These are phyloP conservation scores for Schizophyllum commune DNA, from an alignment of 1,284 basidiomycete genomes.

Conservation along the genomic window DNA sequence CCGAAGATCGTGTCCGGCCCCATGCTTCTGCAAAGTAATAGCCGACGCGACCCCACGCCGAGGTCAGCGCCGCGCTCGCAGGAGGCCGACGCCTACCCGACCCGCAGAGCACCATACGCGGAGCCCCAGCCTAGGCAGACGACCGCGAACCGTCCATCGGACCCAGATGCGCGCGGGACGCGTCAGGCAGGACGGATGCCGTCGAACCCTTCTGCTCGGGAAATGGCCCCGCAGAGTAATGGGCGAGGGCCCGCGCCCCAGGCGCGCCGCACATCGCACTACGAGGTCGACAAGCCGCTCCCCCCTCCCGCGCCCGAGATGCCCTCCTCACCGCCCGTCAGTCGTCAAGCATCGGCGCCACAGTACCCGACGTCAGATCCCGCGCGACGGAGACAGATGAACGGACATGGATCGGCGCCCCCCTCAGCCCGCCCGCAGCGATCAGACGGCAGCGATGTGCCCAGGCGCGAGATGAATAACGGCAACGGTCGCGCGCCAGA, in stretches of 20 bases:
- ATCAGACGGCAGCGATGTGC: neutral
- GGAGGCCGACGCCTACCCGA: neutral
- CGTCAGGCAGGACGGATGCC: neutral
- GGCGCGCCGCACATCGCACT: conserved; percentile 6
- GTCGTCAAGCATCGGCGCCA: conserved; percentile 5
- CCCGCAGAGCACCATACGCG: neutral
- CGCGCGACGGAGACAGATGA: neutral
- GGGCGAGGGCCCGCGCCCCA: neutral
- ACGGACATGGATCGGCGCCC: neutral
- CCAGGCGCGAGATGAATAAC: neutral
- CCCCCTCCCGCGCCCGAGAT: neutral
- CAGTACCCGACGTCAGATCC: neutral
- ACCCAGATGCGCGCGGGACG: neutral
- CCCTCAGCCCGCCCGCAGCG: neutral
- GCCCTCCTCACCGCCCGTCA: conserved; percentile 6
- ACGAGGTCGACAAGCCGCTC: conserved; percentile 8
- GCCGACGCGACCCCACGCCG: neutral
- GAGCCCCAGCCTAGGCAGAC: neutral
- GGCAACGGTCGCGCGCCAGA: neutral
- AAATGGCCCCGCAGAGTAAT: neutral
- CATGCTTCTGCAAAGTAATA: neutral
- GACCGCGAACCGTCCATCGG: neutral
- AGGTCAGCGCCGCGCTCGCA: neutral
- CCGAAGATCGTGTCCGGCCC: neutral
- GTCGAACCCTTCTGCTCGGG: neutral